phyloP scores from a whole-genome alignment of 371 early-diverging fungal genomes.

The Saksenaea vasiformis region DNA sequence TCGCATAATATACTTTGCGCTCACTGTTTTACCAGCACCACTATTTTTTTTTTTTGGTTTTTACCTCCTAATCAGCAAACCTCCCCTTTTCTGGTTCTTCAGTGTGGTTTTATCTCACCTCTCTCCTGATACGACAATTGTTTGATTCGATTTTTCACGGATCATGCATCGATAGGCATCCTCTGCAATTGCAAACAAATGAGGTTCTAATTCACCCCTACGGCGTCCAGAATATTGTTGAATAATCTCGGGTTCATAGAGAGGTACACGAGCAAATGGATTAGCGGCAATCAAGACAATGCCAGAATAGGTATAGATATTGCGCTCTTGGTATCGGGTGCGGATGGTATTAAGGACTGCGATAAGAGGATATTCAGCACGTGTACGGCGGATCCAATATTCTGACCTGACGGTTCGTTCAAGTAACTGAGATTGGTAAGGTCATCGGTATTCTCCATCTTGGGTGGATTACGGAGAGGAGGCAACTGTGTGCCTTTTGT shows the following conservation, averaged over 20 bases:
- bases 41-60: slow-evolving; percentile 25
- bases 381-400: neutral
- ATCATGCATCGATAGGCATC: slow-evolving; percentile 98
- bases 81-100: neutral
- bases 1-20: slow-evolving; percentile 96
- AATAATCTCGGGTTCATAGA: slow-evolving; percentile 89
- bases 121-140: slow-evolving; percentile 99
- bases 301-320: slow-evolving; percentile 99
- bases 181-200: slow-evolving; percentile 98
- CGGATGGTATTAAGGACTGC: slow-evolving; percentile 87
- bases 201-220: slow-evolving; percentile 96
- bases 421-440: slow-evolving; percentile 89
- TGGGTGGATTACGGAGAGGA: slow-evolving; percentile 89
- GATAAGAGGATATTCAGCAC: slow-evolving; percentile 3
- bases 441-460: slow-evolving; percentile 89
- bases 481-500: slow-evolving; percentile 71
- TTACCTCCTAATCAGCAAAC: neutral
- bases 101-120: slow-evolving; percentile 45
- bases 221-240: slow-evolving; percentile 91
- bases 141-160: slow-evolving; percentile 90
- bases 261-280: slow-evolving; percentile 89
- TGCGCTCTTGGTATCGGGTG: slow-evolving; percentile 84
- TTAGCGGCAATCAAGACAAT: slow-evolving; percentile 98
- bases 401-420: slow-evolving; percentile 84
- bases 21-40: slow-evolving; percentile 96